Evolutionary conservation across 768 basidiomycete genomes (phyloP).

Genomic region (Russula compacta): DNA sequence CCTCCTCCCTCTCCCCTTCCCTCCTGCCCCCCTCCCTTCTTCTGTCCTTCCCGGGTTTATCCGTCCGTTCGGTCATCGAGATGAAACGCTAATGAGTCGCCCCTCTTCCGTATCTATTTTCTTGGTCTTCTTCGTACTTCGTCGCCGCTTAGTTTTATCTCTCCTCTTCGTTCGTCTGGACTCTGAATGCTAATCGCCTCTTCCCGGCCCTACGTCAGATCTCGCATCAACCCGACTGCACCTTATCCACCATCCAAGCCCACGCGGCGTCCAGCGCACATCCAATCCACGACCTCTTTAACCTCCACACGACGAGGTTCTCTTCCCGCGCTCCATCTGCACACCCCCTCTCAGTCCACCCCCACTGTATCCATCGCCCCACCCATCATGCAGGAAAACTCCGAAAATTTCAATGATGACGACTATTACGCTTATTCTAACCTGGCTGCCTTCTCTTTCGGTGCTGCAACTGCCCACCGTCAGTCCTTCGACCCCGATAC

Average conservation of each 20-base stretch:
- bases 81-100: not conserved
- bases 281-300: constrained; percentile 21
- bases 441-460: constrained; percentile 37
- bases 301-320: constrained; percentile 24
- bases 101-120: not conserved
- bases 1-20: not conserved
- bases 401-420: constrained; percentile 16
- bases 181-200: constrained; percentile 9
- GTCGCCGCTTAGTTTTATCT: not conserved
- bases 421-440: constrained; percentile 29
- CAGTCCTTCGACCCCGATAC: constrained; percentile 23
- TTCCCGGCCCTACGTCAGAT: not conserved
- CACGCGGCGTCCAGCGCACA: constrained; percentile 17
- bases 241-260: constrained; percentile 22
- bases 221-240: constrained; percentile 13
- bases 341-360: constrained; percentile 19
- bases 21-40: not conserved
- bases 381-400: constrained; percentile 20
- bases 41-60: not conserved
- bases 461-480: constrained; percentile 25
- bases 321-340: constrained; percentile 25
- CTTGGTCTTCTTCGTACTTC: not conserved
- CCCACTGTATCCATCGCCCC: constrained; percentile 16
- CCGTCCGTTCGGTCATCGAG: not conserved
- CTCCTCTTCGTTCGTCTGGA: not conserved